These are phyloP conservation scores for Rubia yunnanensis DNA, from an alignment of 257 asterid genomes.

Conservation along the genomic window DNA sequence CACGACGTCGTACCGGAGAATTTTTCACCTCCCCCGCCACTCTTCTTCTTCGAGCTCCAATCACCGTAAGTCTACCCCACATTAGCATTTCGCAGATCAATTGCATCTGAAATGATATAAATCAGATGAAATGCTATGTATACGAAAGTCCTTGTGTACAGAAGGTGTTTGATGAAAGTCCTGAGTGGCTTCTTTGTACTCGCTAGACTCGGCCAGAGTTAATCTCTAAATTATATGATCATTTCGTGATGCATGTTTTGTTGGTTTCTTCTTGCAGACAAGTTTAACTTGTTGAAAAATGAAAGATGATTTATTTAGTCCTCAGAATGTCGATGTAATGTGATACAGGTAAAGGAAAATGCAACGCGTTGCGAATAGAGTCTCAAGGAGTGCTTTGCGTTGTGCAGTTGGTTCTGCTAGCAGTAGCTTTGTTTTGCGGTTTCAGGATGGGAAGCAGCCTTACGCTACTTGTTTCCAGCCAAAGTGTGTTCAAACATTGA, in stretches of 20 bases:
- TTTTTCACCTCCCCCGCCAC: not conserved
- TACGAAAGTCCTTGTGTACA: not conserved
- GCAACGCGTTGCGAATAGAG: slow-evolving; percentile 15
- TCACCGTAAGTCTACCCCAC: not conserved
- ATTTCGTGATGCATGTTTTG: not conserved
- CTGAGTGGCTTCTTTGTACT: not conserved
- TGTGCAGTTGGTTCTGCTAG: not conserved
- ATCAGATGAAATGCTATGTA: too few species aligned
- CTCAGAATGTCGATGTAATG: slow-evolving; percentile 2
- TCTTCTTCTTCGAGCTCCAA: not conserved
- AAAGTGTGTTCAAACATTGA: slow-evolving; percentile 23
- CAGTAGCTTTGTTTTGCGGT: slow-evolving; percentile 15
- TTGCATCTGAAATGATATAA: not conserved
- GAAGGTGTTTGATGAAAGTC: slow-evolving; percentile 4
- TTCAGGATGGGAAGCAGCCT: slow-evolving; percentile 17
- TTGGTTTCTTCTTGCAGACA: not conserved
- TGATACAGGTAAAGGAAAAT: slow-evolving; percentile 6
- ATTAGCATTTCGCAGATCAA: not conserved
- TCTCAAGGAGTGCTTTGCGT: slow-evolving; percentile 8
- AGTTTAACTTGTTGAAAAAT: not conserved
- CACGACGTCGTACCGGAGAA: not conserved
- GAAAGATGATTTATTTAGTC: not conserved
- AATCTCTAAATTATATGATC: not conserved
- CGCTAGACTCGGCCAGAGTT: not conserved
- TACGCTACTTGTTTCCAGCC: slow-evolving; percentile 22